A percentile compares a stretch with the other conserved stretches of the same genome.
These are phyloP conservation scores for Cordia subcordata DNA, from an alignment of 257 asterid species.

Conservation along the genomic window DNA sequence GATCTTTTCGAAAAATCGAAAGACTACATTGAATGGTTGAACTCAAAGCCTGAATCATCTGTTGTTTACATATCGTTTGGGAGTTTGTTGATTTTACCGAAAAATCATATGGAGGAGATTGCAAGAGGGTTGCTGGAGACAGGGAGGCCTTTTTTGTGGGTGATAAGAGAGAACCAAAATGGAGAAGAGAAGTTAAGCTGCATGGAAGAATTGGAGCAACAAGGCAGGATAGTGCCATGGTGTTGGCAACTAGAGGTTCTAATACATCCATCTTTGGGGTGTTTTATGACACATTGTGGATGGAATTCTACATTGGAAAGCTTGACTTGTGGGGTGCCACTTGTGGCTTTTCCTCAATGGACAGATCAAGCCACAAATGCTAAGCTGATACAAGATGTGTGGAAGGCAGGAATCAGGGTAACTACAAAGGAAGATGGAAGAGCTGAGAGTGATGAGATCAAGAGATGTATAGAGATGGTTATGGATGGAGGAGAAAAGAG, in stretches of 20 bases:
- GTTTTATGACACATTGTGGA: conserved; percentile 59
- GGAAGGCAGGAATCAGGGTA: conserved; percentile 49
- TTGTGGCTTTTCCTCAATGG: conserved; percentile 47
- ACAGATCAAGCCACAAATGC: conserved; percentile 54
- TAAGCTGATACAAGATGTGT: conserved; percentile 47
- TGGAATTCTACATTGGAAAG: conserved; percentile 67
- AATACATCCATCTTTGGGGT: conserved; percentile 43
- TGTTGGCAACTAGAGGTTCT: conserved; percentile 56
- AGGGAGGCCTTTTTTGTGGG: conserved; percentile 58
- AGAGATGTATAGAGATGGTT: conserved; percentile 40
- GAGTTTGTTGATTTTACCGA: conserved; percentile 25
- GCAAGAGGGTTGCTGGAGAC: conserved; percentile 25
- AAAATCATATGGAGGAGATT: conserved; percentile 48
- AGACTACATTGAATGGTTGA: conserved; percentile 38
- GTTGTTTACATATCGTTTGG: conserved; percentile 66
- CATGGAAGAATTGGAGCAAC: conserved; percentile 19
- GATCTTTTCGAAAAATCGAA: conserved; percentile 33
- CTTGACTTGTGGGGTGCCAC: conserved; percentile 29
- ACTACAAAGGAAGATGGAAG: conserved; percentile 12
- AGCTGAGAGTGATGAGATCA: conserved; percentile 45
- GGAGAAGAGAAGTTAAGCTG: conserved; percentile 6
- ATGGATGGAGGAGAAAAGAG: conserved; percentile 35
- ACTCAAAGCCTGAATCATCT: conserved; percentile 22
- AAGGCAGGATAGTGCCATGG: conserved; percentile 50
- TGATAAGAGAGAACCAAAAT: conserved; percentile 19